These are phyloP conservation scores for Pythium brassicae DNA, from an alignment of 352 stramenopile species.

Conservation along the genomic window DNA sequence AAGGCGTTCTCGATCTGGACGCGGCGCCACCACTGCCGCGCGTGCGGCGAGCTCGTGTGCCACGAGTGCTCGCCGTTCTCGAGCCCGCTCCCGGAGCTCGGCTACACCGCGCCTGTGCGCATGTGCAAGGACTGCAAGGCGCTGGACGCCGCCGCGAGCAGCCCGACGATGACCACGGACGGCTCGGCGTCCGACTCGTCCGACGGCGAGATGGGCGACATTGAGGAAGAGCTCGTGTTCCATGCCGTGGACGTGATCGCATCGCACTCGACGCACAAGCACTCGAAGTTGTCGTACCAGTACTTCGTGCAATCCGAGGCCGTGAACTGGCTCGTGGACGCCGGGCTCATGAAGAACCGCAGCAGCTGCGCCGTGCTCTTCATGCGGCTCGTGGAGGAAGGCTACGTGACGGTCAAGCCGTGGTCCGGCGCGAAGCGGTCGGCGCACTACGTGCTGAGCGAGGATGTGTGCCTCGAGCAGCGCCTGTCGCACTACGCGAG, in stretches of 20 bases:
- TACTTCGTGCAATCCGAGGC: conserved; percentile 85
- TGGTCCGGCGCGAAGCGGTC: conserved; percentile 41
- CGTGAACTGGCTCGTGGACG: conserved; percentile 79
- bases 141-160: conserved; percentile 11
- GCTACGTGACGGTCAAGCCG: conserved; percentile 68
- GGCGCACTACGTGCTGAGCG: conserved; percentile 69
- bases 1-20: conserved; percentile 69
- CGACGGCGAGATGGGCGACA: conserved; percentile 49
- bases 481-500: conserved; percentile 61
- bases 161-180: conserved; percentile 18
- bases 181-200: conserved; percentile 40
- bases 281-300: conserved; percentile 73
- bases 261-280: conserved; percentile 60
- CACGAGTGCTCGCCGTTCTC: conserved; percentile 63
- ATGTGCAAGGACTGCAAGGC: conserved; percentile 68
- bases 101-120: conserved; percentile 64
- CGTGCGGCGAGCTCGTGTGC: conserved; percentile 75
- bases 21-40: conserved; percentile 74
- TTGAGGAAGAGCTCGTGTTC: conserved; percentile 58
- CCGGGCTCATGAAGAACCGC: conserved; percentile 55
- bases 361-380: conserved; percentile 51
- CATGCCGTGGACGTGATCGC: conserved; percentile 61
- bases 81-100: conserved; percentile 49
- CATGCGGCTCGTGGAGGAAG: conserved; percentile 56
- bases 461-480: conserved; percentile 50